These are phyloP conservation scores for Lycium barbarum DNA, from an alignment of 257 asterid genomes.

Conservation along the genomic window DNA sequence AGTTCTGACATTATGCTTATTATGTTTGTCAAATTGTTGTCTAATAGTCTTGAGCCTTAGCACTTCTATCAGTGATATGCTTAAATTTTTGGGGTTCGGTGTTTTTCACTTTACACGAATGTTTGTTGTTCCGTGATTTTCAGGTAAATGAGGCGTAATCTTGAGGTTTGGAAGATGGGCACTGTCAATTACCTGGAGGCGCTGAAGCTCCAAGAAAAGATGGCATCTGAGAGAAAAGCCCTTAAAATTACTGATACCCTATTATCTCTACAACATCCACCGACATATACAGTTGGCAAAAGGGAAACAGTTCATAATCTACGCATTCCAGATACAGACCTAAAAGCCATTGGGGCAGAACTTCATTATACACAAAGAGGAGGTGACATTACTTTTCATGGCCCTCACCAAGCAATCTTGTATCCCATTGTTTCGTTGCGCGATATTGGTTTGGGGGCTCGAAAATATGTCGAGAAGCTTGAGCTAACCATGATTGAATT, in stretches of 20 bases:
- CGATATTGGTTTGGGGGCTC: conserved; percentile 68
- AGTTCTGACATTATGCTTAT: background rate
- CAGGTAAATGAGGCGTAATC: conserved; percentile 37
- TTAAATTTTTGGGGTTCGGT: background rate
- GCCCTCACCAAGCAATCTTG: conserved; percentile 73
- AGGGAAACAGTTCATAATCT: conserved; percentile 63
- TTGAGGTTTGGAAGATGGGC: conserved; percentile 72
- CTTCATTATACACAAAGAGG: conserved; percentile 74
- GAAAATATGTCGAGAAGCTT: conserved; percentile 74
- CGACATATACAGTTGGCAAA: conserved; percentile 78
- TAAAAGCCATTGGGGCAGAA: conserved; percentile 65
- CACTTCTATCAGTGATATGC: background rate
- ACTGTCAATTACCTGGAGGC: conserved; percentile 59
- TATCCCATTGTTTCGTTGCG: conserved; percentile 71
- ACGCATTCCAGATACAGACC: conserved; percentile 59
- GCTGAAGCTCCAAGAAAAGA: conserved; percentile 67
- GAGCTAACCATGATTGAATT: conserved; percentile 71
- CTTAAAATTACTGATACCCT: conserved; percentile 54
- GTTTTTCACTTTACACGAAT: background rate
- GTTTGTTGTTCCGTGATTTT: background rate
- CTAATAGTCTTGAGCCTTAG: background rate
- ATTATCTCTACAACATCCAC: conserved; percentile 76
- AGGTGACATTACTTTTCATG: conserved; percentile 85
- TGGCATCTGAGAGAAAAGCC: conserved; percentile 57
- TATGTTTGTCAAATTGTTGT: background rate